Evolutionary conservation across 208 protist species (phyloP), one percentile per base, ranked within the genome.

Genomic region (Leishmania amazonensis): DNA sequence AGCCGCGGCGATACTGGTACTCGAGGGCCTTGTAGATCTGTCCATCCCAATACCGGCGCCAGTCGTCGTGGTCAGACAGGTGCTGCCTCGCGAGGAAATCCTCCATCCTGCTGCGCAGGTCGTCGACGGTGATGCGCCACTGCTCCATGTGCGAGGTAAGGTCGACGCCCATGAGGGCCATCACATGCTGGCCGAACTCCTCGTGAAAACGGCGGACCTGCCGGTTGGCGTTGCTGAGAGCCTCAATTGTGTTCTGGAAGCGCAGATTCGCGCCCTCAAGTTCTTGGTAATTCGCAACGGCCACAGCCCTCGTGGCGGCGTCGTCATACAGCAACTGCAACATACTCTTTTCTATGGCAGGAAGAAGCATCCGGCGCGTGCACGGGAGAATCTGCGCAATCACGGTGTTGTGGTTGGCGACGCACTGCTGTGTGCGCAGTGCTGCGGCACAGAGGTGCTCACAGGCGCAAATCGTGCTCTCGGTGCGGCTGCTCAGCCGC

Each of bases 21-120:
- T 99, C 97, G 35, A 99, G 91, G 6, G 97, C 97, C 89, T 99
- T 99, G 97, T 98, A 99, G 65, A 99, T 95, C 83, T 99, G 98
- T 38, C 94, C 90, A 87, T 99, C 98, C 95, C 97, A 98, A 89
- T 99, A 98, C 62, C 89, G 85, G 47, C 92, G 90, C 99, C 99
- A 99, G 54, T 78, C 83, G 7, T 96, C 89, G 90, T 97, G 93
- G 83, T 97, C 80, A 11, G 85, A 74, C 80, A 97, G 95, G 62
- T 80, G 90, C 79, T 97, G 91, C 42, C 86, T 88, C 45, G 93
- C 78, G 5, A 96, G 78, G 84, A 99, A 97, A 51, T 94, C 91
- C 19, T 94, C 91, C 79, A 99, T 96, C 76, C 86, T 87, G 82
- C 87, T 91, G 72, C 94, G 90, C 87, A 99, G 91, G 72, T 91